Base-by-base conservation (phyloP, 306 rosid species). In the Dryas octopetala region DNA sequence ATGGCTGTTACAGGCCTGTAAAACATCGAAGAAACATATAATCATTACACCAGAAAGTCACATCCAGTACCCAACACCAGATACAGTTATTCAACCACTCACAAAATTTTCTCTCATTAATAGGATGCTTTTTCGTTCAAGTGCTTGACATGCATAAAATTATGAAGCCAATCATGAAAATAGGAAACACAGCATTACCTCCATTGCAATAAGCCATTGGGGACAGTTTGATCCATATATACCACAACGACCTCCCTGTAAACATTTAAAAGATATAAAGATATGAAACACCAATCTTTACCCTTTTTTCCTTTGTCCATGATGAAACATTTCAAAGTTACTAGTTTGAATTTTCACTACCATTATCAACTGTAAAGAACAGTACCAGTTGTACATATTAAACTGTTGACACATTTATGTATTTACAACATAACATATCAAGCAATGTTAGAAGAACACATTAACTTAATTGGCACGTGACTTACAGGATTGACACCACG, bases 141-240 rank as follows among this genome's bases (percentile, higher is more conserved):
- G 14, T 26, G 11, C 44, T 47, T 70, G 23, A 12, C 10, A 26
- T 5, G 40, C 38, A 71, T 7, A 9, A 41, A 52, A 32, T 32
- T 14, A 45, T 12, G 19, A 26, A 52, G n/a, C 7, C 7, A 46
- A 70, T 59, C 23, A 11, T 7, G 16, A 59, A 67, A 48, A 59
- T 19, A 23, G 43, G 10, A 40, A 10, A 51, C 1, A 68, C 58
- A 62, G 38, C 38, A 19, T 49, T 80, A 93, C 98, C 98, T 90
- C 97, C 97, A 93, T 90, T 81, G 97, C 85, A 68, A 86, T 89
- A 50, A 93, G 75, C 98, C 98, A 93, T 74, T 88, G 88, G 9
- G 98, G 91, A 58, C 93, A 90, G 70, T 93, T 93, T 58, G 97
- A 82, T 1, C 98, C 98, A 61, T 76, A 89, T 63, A 90, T 93